phyloP scores from a whole-genome alignment of 176 grass and related monocot genomes.

The Carex kokanica region DNA sequence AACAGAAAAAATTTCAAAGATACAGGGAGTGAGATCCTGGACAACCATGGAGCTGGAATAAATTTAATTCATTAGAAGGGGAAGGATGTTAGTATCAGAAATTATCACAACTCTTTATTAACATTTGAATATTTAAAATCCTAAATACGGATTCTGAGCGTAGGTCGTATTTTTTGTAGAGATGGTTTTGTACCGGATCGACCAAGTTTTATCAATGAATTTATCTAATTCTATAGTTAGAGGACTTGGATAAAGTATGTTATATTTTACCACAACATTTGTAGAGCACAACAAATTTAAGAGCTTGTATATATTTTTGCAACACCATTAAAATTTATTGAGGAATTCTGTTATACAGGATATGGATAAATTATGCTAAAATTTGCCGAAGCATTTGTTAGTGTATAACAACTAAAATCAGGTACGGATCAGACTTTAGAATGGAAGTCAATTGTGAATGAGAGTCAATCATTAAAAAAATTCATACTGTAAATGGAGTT shows the following conservation, averaged over 20 bases:
- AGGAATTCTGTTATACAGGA: neutral
- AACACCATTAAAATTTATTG: neutral
- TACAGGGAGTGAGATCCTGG: too few species aligned
- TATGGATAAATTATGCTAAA: neutral
- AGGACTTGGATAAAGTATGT: neutral
- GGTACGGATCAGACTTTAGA: too few species aligned
- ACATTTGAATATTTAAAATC: neutral
- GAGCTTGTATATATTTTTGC: neutral
- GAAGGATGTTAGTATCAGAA: too few species aligned
- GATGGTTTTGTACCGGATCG: neutral
- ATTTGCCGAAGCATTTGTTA: neutral
- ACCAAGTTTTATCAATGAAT: neutral
- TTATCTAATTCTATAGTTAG: neutral
- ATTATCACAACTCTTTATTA: too few species aligned
- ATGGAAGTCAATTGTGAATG: too few species aligned
- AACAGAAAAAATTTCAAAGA: too few species aligned
- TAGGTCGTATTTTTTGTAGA: neutral
- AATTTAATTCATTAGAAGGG: too few species aligned
- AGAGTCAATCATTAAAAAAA: too few species aligned
- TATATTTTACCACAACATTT: neutral
- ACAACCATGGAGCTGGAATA: too few species aligned
- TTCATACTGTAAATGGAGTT: too few species aligned
- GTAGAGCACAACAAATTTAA: neutral
- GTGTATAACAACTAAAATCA: neutral
- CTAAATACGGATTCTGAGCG: neutral